Conservation (phyloP, 73 alveolate species). For the Symbiodinium natans region DNA sequence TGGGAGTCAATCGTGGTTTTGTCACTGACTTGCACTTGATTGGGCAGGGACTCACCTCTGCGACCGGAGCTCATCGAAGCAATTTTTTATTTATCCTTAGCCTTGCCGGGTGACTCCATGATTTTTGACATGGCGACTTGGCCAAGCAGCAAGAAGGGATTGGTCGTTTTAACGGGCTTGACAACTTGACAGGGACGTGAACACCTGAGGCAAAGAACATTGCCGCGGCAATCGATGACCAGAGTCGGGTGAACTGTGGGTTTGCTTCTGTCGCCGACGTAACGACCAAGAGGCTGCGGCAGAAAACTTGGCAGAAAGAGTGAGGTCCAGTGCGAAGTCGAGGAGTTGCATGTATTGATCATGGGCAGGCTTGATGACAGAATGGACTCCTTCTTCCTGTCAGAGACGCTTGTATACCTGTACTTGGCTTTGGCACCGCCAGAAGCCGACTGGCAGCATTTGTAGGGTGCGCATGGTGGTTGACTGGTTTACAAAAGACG, state of each 20-base stretch:
- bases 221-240: conserved; percentile 56
- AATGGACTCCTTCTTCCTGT: conserved; percentile 72
- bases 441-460: conserved; percentile 34
- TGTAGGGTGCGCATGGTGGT: not conserved
- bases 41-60: conserved; percentile 75
- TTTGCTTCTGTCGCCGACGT: conserved; percentile 89
- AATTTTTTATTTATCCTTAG: conserved; percentile 56
- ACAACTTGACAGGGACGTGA: too few species aligned
- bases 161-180: too few species aligned
- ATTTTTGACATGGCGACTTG: conserved; percentile 46
- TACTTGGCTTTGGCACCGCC: conserved; percentile 82
- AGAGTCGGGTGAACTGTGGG: conserved; percentile 83
- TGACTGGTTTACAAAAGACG: too few species aligned
- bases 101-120: conserved; percentile 69
- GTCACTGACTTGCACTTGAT: too few species aligned
- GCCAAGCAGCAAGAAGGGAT: too few species aligned
- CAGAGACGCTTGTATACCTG: conserved; percentile 80
- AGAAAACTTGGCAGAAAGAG: too few species aligned
- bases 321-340: too few species aligned
- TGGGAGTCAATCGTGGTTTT: not conserved
- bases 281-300: conserved; percentile 47
- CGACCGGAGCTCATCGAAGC: conserved; percentile 87
- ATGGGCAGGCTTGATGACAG: conserved; percentile 84
- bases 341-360: not conserved
- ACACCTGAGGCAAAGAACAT: conserved; percentile 50